Base-by-base conservation (phyloP, 164 flowering plant species). In the Macadamia tetraphylla region DNA sequence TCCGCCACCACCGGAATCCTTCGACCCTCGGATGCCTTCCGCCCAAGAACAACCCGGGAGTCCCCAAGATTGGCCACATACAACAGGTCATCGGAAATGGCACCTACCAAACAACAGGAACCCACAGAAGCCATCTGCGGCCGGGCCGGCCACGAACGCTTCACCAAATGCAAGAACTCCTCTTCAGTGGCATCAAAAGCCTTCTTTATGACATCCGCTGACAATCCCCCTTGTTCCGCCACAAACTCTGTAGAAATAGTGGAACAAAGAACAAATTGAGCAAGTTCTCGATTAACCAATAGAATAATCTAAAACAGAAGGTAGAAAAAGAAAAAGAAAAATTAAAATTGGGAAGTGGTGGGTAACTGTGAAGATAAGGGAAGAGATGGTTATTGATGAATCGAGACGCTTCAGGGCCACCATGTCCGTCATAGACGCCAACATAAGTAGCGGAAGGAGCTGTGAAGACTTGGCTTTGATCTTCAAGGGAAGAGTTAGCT, bases 391-490 rank as follows among this genome's bases (percentile, higher is more conserved):
- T 70, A 72, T 76, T 86, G 65, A 86, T 79, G 65, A 86, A 86
- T 43, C 86, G 73, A 46, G 89, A 82, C 32, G 89, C 86, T 49
- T 86, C 85, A 7, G 89, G 86, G 3, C 89, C 89, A 40, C 89
- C 89, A 53, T 86, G 89, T 53, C 89, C 89, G 66, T 86, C 89
- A 58, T 82, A 86, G 32, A 86, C 86, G 29, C 89, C 89, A 23
- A 86, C 74, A 35, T 78, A 84, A 60, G 87, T 86, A 7, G 83
- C 80, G 6, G 75, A 76, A 9, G 86, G 83, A 12, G 81, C 76
- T 18, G 85, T 77, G 63, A 81, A 77, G n/a, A 84, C 87, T 67
- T 86, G 89, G 30, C 83, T 78, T 71, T 86, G 89, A 59, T 86
- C 87, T 60, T 84, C 87, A 0, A 86, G 78, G 3, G 65, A 71